Conservation (phyloP, 78 protist genomes). For the Diacronema lutheri region DNA sequence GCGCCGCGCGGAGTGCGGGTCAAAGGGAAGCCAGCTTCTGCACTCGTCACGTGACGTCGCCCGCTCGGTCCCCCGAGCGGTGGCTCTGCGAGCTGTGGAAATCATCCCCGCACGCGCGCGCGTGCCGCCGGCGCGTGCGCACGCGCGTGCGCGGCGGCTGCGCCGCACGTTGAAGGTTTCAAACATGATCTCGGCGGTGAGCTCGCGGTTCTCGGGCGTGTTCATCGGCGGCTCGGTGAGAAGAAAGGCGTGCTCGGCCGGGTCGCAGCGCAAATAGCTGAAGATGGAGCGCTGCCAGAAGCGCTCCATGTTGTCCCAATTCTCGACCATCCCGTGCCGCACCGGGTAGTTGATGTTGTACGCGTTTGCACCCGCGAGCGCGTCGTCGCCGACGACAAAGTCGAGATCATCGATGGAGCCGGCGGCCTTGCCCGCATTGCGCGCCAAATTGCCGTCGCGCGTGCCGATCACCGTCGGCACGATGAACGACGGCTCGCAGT, state of each 20-base stretch:
- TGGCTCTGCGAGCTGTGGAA: neutral
- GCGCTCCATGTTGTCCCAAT: slow-evolving; percentile 98
- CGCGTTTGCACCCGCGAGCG: slow-evolving; percentile 21
- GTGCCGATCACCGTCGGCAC: slow-evolving; percentile 92
- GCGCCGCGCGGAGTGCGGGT: no score
- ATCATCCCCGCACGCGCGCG: neutral
- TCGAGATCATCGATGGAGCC: slow-evolving; percentile 94
- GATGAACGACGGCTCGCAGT: slow-evolving; percentile 88
- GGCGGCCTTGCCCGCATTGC: neutral
- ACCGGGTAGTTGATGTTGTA: slow-evolving; percentile 82
- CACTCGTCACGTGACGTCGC: no score
- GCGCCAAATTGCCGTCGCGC: slow-evolving; percentile 31
- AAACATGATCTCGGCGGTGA: slow-evolving; percentile 98
- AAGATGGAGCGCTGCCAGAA: slow-evolving; percentile 96
- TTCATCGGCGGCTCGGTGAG: slow-evolving; percentile 68
- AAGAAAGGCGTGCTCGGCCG: slow-evolving; percentile 95
- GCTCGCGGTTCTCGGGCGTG: slow-evolving; percentile 99
- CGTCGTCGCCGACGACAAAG: slow-evolving; percentile 93
- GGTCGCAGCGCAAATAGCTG: slow-evolving; percentile 96
- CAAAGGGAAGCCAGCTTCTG: no score
- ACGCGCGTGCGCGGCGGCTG: slow-evolving; percentile 20
- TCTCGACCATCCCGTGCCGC: slow-evolving; percentile 88
- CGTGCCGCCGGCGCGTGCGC: no score
- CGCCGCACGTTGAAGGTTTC: slow-evolving; percentile 94
- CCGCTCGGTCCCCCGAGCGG: no score